These are phyloP conservation scores for Triglochin maritima DNA, from an alignment of 106 monocot genomes.

Conservation along the genomic window DNA sequence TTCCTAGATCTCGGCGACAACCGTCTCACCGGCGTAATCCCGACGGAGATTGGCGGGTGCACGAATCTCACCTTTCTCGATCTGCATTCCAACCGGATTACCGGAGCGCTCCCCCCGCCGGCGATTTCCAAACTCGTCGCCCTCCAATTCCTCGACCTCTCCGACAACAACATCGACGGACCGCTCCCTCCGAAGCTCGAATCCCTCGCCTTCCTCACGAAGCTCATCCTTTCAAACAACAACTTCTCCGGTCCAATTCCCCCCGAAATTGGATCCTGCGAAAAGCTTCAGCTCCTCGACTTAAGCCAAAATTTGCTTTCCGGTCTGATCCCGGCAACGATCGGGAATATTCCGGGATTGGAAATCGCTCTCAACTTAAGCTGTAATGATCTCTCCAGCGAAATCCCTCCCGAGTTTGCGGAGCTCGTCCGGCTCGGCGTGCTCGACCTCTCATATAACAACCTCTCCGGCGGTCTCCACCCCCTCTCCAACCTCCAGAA, in stretches of 20 bases:
- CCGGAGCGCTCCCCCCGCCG: constrained; percentile 29
- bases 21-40: constrained; percentile 40
- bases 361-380: constrained; percentile 79
- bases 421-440: constrained; percentile 45
- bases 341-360: constrained; percentile 54
- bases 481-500: constrained; percentile 53
- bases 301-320: constrained; percentile 48
- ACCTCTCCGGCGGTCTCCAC: constrained; percentile 47
- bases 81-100: constrained; percentile 54
- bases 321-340: constrained; percentile 36
- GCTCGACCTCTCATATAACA: constrained; percentile 81
- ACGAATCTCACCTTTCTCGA: constrained; percentile 76
- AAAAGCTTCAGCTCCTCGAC: constrained; percentile 55
- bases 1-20: constrained; percentile 74
- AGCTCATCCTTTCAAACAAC: constrained; percentile 55
- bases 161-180: constrained; percentile 48
- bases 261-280: constrained; percentile 47
- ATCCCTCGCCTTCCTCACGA: constrained; percentile 43
- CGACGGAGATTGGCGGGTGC: constrained; percentile 49
- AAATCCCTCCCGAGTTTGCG: constrained; percentile 54
- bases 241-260: constrained; percentile 55
- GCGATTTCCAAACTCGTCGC: constrained; percentile 30
- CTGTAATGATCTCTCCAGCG: constrained; percentile 46
- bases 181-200: constrained; percentile 29
- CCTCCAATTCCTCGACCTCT: constrained; percentile 65